Conservation (phyloP, 2,329 filamentous ascomycete genomes). For the Eurotiales sp. region DNA sequence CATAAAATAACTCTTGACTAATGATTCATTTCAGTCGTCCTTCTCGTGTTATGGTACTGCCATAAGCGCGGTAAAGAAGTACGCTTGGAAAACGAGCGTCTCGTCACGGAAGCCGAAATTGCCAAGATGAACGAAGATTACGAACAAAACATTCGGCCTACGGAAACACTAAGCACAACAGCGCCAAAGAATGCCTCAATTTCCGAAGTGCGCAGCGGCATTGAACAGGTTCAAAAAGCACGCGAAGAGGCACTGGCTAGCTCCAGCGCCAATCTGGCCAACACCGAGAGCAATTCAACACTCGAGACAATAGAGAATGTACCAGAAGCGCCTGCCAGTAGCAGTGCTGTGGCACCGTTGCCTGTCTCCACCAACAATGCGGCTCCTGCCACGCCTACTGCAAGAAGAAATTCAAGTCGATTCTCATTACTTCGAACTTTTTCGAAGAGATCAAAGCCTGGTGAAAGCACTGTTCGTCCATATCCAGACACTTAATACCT, state of each 20-base stretch:
- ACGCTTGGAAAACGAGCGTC: slow-evolving; percentile 63
- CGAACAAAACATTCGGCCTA: slow-evolving; percentile 29
- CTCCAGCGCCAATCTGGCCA: slow-evolving; percentile 4
- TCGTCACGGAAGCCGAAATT: slow-evolving; percentile 45
- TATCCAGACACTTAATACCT: slow-evolving; percentile 35
- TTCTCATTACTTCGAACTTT: slow-evolving; percentile 15
- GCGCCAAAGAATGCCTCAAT: slow-evolving; percentile 38
- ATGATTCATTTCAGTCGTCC: slow-evolving; percentile 58
- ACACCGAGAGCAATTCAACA: background rate
- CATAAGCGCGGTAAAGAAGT: slow-evolving; percentile 89
- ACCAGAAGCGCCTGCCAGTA: background rate
- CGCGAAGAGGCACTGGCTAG: slow-evolving; percentile 22
- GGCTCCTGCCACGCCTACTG: background rate
- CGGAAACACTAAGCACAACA: slow-evolving; percentile 38
- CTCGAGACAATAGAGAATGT: background rate
- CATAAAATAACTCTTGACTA: background rate
- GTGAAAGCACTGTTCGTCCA: slow-evolving; percentile 25
- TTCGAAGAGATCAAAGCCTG: slow-evolving; percentile 18
- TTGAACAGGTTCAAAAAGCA: slow-evolving; percentile 35
- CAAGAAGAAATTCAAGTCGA: slow-evolving; percentile 6
- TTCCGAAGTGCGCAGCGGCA: slow-evolving; percentile 38
- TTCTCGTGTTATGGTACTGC: slow-evolving; percentile 97
- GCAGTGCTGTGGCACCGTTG: background rate
- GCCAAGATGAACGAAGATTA: slow-evolving; percentile 36
- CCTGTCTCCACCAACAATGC: background rate